Evolutionary conservation across 345 rosid genomes (phyloP).

Genomic region (Clausena lansium): DNA sequence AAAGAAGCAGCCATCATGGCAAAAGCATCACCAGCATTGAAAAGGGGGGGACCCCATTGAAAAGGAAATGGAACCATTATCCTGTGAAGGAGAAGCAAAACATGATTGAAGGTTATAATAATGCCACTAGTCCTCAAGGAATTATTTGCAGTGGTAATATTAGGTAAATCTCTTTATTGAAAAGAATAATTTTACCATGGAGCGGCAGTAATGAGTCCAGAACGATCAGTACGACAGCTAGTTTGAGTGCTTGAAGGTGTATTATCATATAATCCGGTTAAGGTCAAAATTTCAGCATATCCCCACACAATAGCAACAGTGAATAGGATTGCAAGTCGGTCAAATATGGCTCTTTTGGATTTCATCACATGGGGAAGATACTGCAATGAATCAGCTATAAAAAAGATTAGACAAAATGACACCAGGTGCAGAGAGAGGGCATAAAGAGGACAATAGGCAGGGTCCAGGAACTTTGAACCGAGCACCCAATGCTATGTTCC

Average conservation of each 20-base stretch:
- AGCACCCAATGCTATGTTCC: no score
- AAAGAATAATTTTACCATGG: conserved; percentile 53
- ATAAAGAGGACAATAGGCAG: not conserved
- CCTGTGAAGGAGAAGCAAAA: conserved; percentile 38
- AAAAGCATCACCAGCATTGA: conserved; percentile 57
- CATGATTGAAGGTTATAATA: not conserved
- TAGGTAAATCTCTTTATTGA: not conserved
- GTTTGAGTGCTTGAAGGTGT: conserved; percentile 58
- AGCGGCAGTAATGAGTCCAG: conserved; percentile 78
- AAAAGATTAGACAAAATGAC: not conserved
- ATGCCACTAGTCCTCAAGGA: not conserved
- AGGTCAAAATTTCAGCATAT: conserved; percentile 76
- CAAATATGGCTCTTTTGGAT: conserved; percentile 37
- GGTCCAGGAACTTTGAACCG: no score
- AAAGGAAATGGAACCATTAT: conserved; percentile 81
- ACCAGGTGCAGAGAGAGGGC: not conserved
- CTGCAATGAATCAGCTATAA: conserved; percentile 35
- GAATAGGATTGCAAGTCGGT: conserved; percentile 59
- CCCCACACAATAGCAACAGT: conserved; percentile 63
- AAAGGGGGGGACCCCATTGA: conserved; percentile 78
- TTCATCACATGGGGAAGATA: conserved; percentile 58
- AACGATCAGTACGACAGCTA: conserved; percentile 81
- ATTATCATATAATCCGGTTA: conserved; percentile 69
- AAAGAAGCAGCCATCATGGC: conserved; percentile 75
- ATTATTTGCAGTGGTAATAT: not conserved